Percentiles rank a stretch among this genome's conserved stretches.
Evolutionary conservation across 352 stramenopile genomes (phyloP).

Genomic region (Phytopythium oedochilum): DNA sequence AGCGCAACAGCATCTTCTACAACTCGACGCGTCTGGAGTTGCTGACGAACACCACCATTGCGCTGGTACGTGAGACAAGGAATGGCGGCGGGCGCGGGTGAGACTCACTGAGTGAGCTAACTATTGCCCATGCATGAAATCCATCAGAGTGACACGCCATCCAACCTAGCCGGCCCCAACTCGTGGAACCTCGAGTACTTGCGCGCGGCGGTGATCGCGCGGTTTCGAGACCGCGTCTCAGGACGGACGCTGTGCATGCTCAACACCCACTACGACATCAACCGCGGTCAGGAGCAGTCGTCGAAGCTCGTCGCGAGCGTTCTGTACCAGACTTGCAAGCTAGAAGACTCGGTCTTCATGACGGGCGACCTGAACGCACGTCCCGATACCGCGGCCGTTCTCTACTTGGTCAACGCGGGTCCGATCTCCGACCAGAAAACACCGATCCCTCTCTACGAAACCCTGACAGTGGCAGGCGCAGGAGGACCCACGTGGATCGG

Average conservation of each 20-base stretch:
- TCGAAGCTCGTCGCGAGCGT: conserved; percentile 42
- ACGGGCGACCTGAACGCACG: conserved; percentile 67
- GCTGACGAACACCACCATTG: conserved; percentile 38
- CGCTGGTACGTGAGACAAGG: conserved; percentile 55
- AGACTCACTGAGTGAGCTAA: neutral
- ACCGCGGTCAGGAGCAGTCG: conserved; percentile 44
- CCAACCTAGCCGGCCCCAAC: conserved; percentile 48
- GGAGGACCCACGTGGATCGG: conserved; percentile 61
- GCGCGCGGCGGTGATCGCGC: conserved; percentile 44
- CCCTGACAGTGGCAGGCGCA: conserved; percentile 32
- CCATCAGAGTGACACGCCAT: conserved; percentile 54
- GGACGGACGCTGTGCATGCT: conserved; percentile 49
- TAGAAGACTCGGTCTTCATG: conserved; percentile 46
- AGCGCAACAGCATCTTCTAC: conserved; percentile 74
- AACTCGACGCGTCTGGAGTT: conserved; percentile 31
- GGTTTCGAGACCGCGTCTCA: conserved; percentile 35
- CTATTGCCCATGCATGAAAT: neutral
- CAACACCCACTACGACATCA: conserved; percentile 77
- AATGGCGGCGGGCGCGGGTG: too few relatives aligned
- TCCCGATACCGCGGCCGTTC: conserved; percentile 23
- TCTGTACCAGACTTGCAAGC: conserved; percentile 34
- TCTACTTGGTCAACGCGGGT: conserved; percentile 32
- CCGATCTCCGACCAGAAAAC: conserved; percentile 22
- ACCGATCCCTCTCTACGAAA: conserved; percentile 57
- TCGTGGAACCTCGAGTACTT: conserved; percentile 64